Evolutionary conservation across 345 rosid species (phyloP).

Genomic region (Salix exigua): DNA sequence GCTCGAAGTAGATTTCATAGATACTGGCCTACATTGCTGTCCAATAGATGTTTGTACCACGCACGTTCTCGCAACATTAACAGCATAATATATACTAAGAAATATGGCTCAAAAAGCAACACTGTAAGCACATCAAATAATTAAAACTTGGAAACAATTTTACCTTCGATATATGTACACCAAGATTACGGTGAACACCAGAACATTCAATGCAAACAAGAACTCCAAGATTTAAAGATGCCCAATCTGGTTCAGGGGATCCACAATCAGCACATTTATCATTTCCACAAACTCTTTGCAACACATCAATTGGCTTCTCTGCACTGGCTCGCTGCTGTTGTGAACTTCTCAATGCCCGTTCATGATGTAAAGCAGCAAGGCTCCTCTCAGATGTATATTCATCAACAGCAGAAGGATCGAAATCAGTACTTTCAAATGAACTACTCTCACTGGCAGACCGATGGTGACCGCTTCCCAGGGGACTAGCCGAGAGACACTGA

Average conservation of each 20-base stretch:
- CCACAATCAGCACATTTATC: conserved; percentile 99
- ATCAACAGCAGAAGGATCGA: conserved; percentile 73
- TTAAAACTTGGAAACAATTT: conserved; percentile 7
- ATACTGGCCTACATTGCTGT: neutral
- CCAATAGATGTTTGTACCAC: conserved; percentile 3
- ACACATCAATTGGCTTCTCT: conserved; percentile 90
- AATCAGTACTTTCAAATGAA: conserved; percentile 92
- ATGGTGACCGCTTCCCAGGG: conserved; percentile 88
- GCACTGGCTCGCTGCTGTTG: conserved; percentile 63
- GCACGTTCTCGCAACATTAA: neutral
- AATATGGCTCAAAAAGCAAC: neutral
- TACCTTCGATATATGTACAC: conserved; percentile 97
- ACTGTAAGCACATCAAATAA: neutral
- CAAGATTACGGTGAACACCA: conserved; percentile 99
- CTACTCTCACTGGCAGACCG: conserved; percentile 97
- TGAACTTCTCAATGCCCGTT: conserved; percentile 55
- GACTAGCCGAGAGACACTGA: conserved; percentile 75
- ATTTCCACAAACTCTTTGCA: conserved; percentile 79
- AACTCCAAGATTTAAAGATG: conserved; percentile 93
- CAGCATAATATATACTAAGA: neutral
- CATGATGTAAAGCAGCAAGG: conserved; percentile 50
- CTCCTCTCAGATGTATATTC: conserved; percentile 72
- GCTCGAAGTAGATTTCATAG: neutral
- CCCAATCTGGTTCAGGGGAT: conserved; percentile 98
- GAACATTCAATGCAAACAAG: conserved; percentile 99